phyloP scores from a whole-genome alignment of 1,284 basidiomycete species.

The Ceratobasidium sp. region DNA sequence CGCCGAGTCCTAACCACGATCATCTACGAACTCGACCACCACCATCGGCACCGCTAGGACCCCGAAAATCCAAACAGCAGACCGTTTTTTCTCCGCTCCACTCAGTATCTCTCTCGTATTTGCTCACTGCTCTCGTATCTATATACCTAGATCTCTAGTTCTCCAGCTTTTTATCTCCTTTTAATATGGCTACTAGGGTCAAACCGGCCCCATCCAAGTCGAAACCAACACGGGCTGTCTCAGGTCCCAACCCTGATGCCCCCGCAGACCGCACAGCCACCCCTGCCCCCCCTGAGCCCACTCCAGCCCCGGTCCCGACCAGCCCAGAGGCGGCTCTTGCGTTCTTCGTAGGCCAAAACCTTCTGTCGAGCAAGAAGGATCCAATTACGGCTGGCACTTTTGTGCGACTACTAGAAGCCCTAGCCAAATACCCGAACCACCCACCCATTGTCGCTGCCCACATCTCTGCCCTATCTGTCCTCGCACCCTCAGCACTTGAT shows the following conservation, averaged over 20 bases:
- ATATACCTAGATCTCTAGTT: neutral
- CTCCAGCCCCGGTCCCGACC: neutral
- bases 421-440: neutral
- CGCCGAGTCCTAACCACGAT: no score
- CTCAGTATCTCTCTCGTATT: neutral
- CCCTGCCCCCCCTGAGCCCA: neutral
- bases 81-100: neutral
- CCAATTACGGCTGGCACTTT: neutral
- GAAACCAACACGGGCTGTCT: neutral
- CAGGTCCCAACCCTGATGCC: neutral
- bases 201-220: neutral
- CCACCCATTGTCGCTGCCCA: neutral
- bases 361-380: neutral
- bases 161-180: neutral
- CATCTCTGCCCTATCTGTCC: neutral
- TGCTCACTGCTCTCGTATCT: neutral
- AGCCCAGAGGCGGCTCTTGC: neutral
- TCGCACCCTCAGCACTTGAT: neutral
- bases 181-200: neutral
- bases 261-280: neutral
- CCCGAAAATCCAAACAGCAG: neutral
- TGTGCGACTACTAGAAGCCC: neutral
- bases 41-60: constrained; percentile 10
- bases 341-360: neutral
- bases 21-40: no score